Conservation (phyloP, 805 yeast species). For the Metschnikowia kunwiensis region DNA sequence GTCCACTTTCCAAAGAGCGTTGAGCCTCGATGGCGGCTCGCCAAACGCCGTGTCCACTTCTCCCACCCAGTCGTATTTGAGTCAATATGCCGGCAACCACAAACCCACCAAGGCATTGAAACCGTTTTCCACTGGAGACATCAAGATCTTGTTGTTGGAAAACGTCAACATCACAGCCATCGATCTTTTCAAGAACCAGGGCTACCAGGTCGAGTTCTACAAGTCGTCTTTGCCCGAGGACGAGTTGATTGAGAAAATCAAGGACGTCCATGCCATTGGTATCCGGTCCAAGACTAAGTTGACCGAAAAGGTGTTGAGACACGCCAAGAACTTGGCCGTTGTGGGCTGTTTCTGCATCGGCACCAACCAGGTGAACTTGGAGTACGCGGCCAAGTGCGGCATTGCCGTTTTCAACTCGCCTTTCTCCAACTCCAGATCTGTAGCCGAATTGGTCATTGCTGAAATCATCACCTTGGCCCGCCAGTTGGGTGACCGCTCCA, state of each 20-base stretch:
- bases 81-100: conserved; percentile 46
- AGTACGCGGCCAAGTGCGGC: conserved; percentile 88
- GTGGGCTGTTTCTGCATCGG: conserved; percentile 99
- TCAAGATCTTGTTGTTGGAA: conserved; percentile 85
- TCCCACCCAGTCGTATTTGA: conserved; percentile 73
- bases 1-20: conserved; percentile 52
- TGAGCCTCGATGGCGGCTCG: conserved; percentile 46
- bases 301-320: conserved; percentile 70
- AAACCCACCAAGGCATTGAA: conserved; percentile 71
- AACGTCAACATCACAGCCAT: conserved; percentile 93
- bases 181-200: conserved; percentile 79
- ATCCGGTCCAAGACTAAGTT: conserved; percentile 95
- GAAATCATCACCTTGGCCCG: conserved; percentile 92
- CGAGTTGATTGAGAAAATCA: conserved; percentile 90
- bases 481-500: conserved; percentile 94
- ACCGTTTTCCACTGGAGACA: conserved; percentile 94
- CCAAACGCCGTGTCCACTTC: conserved; percentile 74
- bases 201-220: conserved; percentile 94
- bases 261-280: conserved; percentile 94
- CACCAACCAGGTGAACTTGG: conserved; percentile 94
- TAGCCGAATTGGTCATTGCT: conserved; percentile 95
- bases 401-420: conserved; percentile 98
- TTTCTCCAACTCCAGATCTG: conserved; percentile 96
- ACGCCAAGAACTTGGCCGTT: conserved; percentile 85
- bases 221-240: conserved; percentile 88